Conservation (phyloP, 805 yeast species). For the Myxozyma neotropica region DNA sequence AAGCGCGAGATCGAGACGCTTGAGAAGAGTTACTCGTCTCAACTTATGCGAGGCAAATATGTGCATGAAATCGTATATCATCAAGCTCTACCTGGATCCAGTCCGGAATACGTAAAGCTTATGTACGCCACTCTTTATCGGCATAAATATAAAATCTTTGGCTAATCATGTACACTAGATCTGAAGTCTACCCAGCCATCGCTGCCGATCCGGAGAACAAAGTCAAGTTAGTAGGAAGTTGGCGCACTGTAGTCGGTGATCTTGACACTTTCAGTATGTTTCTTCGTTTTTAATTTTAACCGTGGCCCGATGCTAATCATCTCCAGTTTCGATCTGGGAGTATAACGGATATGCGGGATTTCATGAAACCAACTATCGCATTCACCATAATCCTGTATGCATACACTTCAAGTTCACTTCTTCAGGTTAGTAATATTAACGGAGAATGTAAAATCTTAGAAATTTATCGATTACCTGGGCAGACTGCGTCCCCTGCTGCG, state of each 20-base stretch:
- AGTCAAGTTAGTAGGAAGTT: conserved; percentile 47
- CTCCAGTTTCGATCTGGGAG: conserved; percentile 46
- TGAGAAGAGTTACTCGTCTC: conserved; percentile 33
- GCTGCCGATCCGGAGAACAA: conserved; percentile 41
- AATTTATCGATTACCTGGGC: conserved; percentile 40
- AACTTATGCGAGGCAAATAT: conserved; percentile 46
- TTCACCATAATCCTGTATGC: conserved; percentile 39
- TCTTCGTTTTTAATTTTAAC: neutral
- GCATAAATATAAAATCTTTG: neutral
- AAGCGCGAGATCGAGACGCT: conserved; percentile 42
- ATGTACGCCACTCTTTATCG: conserved; percentile 30
- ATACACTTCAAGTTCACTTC: neutral
- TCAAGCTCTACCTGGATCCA: conserved; percentile 43
- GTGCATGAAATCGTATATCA: conserved; percentile 48
- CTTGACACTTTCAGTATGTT: conserved; percentile 43
- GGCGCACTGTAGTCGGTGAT: conserved; percentile 50
- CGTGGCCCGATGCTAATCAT: neutral
- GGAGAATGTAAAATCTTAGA: too few relatives aligned
- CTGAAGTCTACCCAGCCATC: conserved; percentile 41
- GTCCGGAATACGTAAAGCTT: conserved; percentile 44
- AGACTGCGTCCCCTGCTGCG: conserved; percentile 42
- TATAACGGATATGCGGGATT: conserved; percentile 48
- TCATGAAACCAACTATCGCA: conserved; percentile 44
- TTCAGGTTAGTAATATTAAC: too few relatives aligned
- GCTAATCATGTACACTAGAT: conserved; percentile 2